Conservation (phyloP, 257 asterid genomes). For the Penstemon eatonii region DNA sequence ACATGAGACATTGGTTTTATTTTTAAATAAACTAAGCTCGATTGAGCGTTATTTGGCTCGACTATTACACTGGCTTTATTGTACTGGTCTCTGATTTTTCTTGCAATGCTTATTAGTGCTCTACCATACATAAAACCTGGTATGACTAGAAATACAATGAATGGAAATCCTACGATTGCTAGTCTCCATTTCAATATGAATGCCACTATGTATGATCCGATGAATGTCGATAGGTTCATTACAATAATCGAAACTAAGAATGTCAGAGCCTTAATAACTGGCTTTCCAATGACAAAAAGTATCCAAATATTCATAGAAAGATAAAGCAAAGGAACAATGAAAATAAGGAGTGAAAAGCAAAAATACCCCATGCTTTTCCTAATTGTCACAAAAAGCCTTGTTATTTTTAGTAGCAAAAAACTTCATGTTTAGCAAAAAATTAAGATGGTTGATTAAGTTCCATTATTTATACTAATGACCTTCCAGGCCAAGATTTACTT, state of each 20-base stretch:
- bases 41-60: conserved; percentile 34
- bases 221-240: conserved; percentile 68
- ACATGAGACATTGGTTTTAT: too few species aligned
- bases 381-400: too few species aligned
- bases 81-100: conserved; percentile 66
- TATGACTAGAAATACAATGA: conserved; percentile 58
- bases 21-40: too few species aligned
- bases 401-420: too few species aligned
- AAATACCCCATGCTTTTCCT: too few species aligned
- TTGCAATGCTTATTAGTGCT: conserved; percentile 62
- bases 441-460: too few species aligned
- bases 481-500: too few species aligned
- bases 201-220: conserved; percentile 62
- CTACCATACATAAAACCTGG: conserved; percentile 91
- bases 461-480: too few species aligned
- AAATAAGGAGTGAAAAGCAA: too few species aligned
- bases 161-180: conserved; percentile 74
- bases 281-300: too few species aligned
- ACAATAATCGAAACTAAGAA: conserved; percentile 55
- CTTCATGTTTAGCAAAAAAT: too few species aligned
- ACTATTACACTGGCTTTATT: conserved; percentile 60
- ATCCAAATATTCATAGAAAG: neutral
- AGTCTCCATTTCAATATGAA: conserved; percentile 77
- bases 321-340: neutral
- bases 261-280: neutral